Evolutionary conservation across 1,284 basidiomycete species (phyloP).

Genomic region (Tilletia horrida): DNA sequence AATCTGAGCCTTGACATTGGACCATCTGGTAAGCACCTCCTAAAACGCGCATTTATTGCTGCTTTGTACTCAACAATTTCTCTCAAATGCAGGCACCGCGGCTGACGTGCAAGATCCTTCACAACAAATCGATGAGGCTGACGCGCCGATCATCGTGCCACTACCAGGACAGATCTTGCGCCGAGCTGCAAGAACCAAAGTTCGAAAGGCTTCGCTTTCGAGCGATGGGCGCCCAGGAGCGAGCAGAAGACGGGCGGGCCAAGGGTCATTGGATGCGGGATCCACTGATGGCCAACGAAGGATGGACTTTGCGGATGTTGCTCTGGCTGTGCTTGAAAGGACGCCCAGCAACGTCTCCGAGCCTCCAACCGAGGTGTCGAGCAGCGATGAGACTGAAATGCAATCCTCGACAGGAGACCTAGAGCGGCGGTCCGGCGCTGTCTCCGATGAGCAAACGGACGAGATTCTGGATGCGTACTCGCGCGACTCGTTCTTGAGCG

Average conservation of each 20-base stretch:
- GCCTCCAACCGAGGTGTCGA: conserved; percentile 25
- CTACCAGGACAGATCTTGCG: conserved; percentile 83
- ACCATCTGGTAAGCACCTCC: conserved; percentile 18
- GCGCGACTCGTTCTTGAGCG: conserved; percentile 42
- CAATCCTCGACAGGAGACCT: background rate
- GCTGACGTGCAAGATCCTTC: background rate
- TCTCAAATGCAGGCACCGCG: conserved; percentile 18
- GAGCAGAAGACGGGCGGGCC: conserved; percentile 16
- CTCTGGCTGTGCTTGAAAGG: conserved; percentile 29
- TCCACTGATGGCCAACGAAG: conserved; percentile 8
- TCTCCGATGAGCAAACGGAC: conserved; percentile 42
- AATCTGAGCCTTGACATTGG: conserved; percentile 71
- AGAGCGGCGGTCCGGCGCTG: conserved; percentile 22
- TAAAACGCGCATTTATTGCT: background rate
- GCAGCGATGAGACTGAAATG: conserved; percentile 29
- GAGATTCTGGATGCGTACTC: conserved; percentile 45
- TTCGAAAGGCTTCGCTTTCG: conserved; percentile 76
- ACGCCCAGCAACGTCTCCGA: conserved; percentile 35
- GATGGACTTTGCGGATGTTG: conserved; percentile 15
- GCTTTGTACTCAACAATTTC: conserved; percentile 18
- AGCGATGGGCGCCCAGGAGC: conserved; percentile 65
- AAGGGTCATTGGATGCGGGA: background rate
- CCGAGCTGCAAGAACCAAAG: conserved; percentile 87
- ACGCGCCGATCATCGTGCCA: conserved; percentile 82
- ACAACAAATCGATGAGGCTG: conserved; percentile 66